Conservation (phyloP, 345 rosid species). For the Euphorbia peplus region DNA sequence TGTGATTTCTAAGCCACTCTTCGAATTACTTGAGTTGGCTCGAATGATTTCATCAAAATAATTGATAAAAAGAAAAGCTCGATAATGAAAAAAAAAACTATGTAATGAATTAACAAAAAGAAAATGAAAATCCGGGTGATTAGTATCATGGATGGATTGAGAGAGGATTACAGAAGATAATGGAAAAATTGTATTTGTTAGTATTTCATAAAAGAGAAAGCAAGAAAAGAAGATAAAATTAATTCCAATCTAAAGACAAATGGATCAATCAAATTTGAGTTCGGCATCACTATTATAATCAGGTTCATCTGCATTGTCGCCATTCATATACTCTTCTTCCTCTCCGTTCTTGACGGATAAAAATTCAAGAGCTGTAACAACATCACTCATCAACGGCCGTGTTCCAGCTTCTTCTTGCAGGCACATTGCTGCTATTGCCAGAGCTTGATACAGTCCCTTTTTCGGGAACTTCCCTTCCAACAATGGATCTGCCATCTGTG, state of each 20-base stretch:
- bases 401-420: conserved; percentile 67
- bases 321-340: conserved; percentile 13
- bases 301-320: conserved; percentile 4
- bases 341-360: conserved; percentile 33
- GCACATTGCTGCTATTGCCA: conserved; percentile 85
- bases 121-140: no score
- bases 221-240: not conserved
- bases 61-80: no score
- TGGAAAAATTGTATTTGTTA: no score
- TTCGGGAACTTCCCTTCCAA: conserved; percentile 51
- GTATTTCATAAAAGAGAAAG: no score
- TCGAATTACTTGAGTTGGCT: no score
- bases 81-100: no score
- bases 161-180: no score
- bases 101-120: no score
- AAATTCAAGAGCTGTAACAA: conserved; percentile 69
- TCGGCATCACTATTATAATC: not conserved
- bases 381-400: conserved; percentile 75
- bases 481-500: conserved; percentile 65
- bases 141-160: no score
- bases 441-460: conserved; percentile 70
- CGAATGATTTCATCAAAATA: no score
- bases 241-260: not conserved
- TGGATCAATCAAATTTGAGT: not conserved
- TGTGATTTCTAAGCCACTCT: no score